Evolutionary conservation across 2,329 filamentous ascomycete species (phyloP), one percentile per base, ranked within the genome.

Genomic region (Pseudophaeomoniella oleicola): DNA sequence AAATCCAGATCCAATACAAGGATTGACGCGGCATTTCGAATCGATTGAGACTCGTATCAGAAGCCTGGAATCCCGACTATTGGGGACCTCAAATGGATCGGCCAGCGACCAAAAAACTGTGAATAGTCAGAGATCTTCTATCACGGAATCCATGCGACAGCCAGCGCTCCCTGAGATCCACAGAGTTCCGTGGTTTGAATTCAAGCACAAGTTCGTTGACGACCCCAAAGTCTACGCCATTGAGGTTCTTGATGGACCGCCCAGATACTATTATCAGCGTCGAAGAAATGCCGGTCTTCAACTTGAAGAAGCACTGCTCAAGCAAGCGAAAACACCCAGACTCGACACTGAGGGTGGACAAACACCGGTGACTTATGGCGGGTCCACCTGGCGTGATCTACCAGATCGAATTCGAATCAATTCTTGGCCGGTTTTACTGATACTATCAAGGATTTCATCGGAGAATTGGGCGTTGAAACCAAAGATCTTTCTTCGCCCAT

Each of bases 361-460:
- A n/a, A 34, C 15, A 14, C 13, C 9, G 4, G 15, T 5, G 13
- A n/a, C n/a, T 4, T 16, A 16, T 4, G n/a, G 11, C 15, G 32
- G 2, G n/a, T 12, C 13, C 5, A n/a, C 18, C 10, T 19, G 14
- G 5, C 14, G 13, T 22, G 35, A 41, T 15, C 10, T 39, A 27
- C 34, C 38, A n/a, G 33, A 16, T n/a, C 38, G 38, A 4, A 37
- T 39, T 16, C 38, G 38, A 12, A 39, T 39, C 18, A 39, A 39
- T 14, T 39, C 38, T 11, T 31, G 16, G 6, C 30, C 34, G 22
- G 30, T 39, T n/a, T 15, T 39, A 17, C 29, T 30, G 16, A 33
- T 34, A 14, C 33, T 39, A 15, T 16, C 18, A 11, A 37, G 18
- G 5, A 6, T 39, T 14, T 14, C 30, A 16, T 14, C 35, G 4